Evolutionary conservation across 176 grass and related monocot species (phyloP).

Genomic region (Carex pumila): DNA sequence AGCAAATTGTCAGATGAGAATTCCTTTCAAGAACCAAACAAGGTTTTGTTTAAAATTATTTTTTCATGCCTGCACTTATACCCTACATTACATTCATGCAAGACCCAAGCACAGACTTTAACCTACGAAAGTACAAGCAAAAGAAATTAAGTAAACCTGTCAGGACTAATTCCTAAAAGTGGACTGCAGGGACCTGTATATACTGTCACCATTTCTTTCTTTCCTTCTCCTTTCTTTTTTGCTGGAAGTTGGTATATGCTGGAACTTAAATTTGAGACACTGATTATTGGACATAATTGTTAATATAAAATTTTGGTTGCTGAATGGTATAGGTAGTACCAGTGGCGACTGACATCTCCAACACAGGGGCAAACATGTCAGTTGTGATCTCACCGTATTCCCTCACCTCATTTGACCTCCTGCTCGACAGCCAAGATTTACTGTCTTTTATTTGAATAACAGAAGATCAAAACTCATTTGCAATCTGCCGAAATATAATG

Average conservation of each 20-base stretch:
- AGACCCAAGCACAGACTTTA: neutral
- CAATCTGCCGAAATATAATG: neutral
- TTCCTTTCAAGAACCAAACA: slow-evolving; percentile 78
- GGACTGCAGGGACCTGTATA: neutral
- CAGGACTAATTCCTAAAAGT: neutral
- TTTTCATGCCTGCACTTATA: neutral
- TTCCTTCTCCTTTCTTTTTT: neutral
- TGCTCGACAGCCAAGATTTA: slow-evolving; percentile 22
- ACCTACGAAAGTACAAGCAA: neutral
- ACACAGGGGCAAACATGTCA: slow-evolving; percentile 46
- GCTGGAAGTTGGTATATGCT: neutral
- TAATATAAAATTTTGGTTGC: neutral
- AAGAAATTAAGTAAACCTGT: neutral
- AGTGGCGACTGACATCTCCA: slow-evolving; percentile 37
- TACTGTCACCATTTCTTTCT: neutral
- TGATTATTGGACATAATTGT: neutral
- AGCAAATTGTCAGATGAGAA: slow-evolving; percentile 65
- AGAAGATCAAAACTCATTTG: neutral
- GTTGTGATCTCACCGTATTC: slow-evolving; percentile 48
- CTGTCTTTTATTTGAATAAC: slow-evolving; percentile 15
- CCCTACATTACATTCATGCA: neutral
- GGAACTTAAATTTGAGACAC: neutral
- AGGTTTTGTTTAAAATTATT: slow-evolving; percentile 48
- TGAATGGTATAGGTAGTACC: slow-evolving; percentile 61
- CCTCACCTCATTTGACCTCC: slow-evolving; percentile 73